Base-by-base conservation (phyloP, 2,329 filamentous ascomycete genomes). In the Epichloe baconii region DNA sequence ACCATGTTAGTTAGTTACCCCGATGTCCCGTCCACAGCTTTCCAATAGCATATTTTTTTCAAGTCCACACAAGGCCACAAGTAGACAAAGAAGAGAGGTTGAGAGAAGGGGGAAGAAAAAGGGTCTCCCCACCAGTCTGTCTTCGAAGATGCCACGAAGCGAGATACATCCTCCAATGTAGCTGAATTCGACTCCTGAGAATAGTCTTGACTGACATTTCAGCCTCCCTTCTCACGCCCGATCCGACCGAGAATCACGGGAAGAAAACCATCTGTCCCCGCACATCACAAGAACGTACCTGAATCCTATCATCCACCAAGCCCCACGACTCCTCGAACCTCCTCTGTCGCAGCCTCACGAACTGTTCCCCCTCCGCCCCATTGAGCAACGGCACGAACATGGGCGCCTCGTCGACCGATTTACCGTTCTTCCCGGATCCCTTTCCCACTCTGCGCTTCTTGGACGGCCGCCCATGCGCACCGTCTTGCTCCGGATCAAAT, bases 261-360 rank as follows among this genome's bases (percentile, higher is more conserved):
- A 38, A 38, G 15, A 5, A 14, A 38, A 5, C 1, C 36, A n/a
- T 14, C 6, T 38, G 14, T n/a, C 12, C 12, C n/a, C 36, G 12
- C 5, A 44, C 12, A 35, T 11, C n/a, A 3, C 10, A 36, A 45
- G 19, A 7, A 21, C 51, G 23, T 52, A 68, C 68, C 62, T 83
- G 75, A 48, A 90, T 83, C 26, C 78, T 76, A 44, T 67, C 64
- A 54, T 88, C 77, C 57, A 87, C 78, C 40, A 72, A 67, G 2
- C 70, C 66, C 88, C 88, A 93, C 47, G 79, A 71, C 49, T 73
- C 66, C 48, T 79, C 68, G 64, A 82, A 91, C 3, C 79, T 69
- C 44, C 72, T 66, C 61, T 81, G 73, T 21, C 87, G 75, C 48
- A 80, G 66, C 7, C 63, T 63, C 21, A 77, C 71, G 50, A 70